phyloP scores from a whole-genome alignment of 306 rosid species.

The Malus sieversii region DNA sequence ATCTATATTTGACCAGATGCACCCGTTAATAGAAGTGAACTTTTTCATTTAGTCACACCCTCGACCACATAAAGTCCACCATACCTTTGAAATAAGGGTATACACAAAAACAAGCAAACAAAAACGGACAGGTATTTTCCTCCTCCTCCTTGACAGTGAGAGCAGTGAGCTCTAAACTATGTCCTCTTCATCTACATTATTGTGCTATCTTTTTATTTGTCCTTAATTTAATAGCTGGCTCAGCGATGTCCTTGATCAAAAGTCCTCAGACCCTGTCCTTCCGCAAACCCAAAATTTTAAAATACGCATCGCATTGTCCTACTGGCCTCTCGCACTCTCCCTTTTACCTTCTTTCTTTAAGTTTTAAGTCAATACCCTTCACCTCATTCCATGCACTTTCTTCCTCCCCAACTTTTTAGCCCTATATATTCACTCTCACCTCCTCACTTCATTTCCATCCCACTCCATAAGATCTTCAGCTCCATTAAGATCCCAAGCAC shows the following conservation, averaged over 20 bases:
- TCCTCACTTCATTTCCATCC: not conserved
- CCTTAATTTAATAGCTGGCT: not conserved
- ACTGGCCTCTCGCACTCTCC: constrained; percentile 23
- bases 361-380: not conserved
- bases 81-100: not conserved
- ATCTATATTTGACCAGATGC: not conserved
- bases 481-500: not conserved
- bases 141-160: not conserved
- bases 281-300: not conserved
- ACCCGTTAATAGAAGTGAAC: not conserved
- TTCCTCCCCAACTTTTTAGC: too few relatives aligned
- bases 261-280: not conserved
- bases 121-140: not conserved
- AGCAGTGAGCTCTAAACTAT: not conserved
- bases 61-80: constrained; percentile 6
- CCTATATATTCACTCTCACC: constrained; percentile 13
- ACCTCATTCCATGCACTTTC: constrained; percentile 11
- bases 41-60: not conserved
- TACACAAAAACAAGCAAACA: not conserved
- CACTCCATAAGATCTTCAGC: not conserved
- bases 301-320: constrained; percentile 26
- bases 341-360: not conserved
- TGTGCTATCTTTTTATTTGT: not conserved
- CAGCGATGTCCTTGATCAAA: not conserved
- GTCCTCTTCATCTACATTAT: not conserved